These are phyloP conservation scores for Planoprotostelium fungivorum DNA, from an alignment of 78 protist species.

Conservation along the genomic window DNA sequence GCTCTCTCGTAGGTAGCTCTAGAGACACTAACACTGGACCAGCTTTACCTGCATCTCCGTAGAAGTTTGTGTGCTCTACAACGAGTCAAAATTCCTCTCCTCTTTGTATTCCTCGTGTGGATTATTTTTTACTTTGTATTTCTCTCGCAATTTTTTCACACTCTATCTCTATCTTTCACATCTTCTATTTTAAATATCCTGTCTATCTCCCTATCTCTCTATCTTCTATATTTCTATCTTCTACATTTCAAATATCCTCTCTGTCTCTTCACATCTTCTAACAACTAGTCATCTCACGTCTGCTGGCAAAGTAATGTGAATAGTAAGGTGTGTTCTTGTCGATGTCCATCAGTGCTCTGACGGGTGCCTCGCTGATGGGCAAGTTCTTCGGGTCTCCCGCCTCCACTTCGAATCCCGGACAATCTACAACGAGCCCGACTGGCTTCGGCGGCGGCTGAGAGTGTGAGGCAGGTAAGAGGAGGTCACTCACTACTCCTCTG, in stretches of 20 bases:
- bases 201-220: too few species aligned
- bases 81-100: too few species aligned
- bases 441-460: not conserved
- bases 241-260: not conserved
- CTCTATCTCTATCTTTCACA: too few species aligned
- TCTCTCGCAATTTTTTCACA: too few species aligned
- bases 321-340: not conserved
- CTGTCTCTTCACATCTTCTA: too few species aligned
- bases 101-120: too few species aligned
- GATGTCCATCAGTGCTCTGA: not conserved
- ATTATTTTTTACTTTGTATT: too few species aligned
- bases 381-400: not conserved
- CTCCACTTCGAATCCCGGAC: not conserved
- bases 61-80: not conserved
- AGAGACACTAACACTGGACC: not conserved
- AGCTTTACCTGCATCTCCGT: not conserved
- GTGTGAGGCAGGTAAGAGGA: not conserved
- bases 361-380: not conserved
- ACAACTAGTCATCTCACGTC: not conserved
- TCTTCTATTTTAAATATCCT: too few species aligned
- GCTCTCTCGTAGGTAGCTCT: not conserved
- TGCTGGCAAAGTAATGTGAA: not conserved
- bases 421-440: not conserved
- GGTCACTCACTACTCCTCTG: not conserved
- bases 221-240: not conserved